These are phyloP conservation scores for Pleurotus salmoneostramineus DNA, from an alignment of 768 basidiomycete genomes.

Conservation along the genomic window DNA sequence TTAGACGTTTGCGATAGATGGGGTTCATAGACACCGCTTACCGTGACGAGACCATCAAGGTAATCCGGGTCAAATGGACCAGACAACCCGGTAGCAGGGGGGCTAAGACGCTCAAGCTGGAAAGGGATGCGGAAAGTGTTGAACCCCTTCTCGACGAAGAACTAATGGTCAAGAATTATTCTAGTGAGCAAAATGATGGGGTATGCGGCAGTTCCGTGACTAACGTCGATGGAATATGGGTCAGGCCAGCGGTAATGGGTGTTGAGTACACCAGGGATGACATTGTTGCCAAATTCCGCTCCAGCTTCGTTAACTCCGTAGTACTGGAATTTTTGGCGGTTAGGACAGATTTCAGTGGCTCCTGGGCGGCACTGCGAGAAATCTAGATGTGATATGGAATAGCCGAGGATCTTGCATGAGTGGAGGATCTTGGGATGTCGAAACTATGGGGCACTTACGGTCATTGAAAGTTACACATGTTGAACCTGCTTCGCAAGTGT, in stretches of 20 bases:
- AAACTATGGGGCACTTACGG: not conserved
- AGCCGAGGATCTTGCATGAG: too few relatives aligned
- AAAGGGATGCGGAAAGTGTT: constrained; percentile 64
- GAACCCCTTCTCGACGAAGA: constrained; percentile 51
- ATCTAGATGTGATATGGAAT: not conserved
- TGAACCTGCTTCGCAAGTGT: not conserved
- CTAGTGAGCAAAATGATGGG: too few relatives aligned
- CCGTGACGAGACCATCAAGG: constrained; percentile 43
- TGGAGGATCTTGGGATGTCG: not conserved
- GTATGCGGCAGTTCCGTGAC: not conserved
- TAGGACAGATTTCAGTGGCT: constrained; percentile 18
- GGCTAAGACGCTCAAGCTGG: constrained; percentile 51
- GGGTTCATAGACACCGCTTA: constrained; percentile 14
- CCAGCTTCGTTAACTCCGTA: constrained; percentile 63
- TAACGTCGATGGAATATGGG: constrained; percentile 31
- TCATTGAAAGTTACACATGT: not conserved
- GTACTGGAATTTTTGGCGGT: constrained; percentile 52
- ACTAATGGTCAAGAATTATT: constrained; percentile 23
- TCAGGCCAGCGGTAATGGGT: constrained; percentile 49
- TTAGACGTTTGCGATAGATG: not conserved
- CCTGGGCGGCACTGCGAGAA: not conserved
- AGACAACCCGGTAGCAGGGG: constrained; percentile 48
- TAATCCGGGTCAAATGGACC: constrained; percentile 52
- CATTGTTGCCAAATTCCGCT: constrained; percentile 53
- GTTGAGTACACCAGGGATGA: constrained; percentile 39